Conservation (phyloP, 495 filamentous ascomycete species). For the Penicillium riverlandense region DNA sequence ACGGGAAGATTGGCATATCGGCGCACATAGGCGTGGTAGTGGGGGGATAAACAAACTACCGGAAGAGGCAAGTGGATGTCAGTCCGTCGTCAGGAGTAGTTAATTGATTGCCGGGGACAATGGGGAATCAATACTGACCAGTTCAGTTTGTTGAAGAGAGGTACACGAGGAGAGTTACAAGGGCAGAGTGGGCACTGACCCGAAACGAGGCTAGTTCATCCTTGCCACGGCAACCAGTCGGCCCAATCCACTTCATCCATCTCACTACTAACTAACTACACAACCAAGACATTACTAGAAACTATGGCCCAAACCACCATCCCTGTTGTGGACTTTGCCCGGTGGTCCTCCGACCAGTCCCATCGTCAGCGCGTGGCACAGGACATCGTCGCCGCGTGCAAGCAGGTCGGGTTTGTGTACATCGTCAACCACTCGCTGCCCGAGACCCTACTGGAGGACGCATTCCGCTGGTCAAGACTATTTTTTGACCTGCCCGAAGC, state of each 20-base stretch:
- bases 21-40: too few relatives aligned
- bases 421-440: slow-evolving; percentile 49
- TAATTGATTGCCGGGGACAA: too few relatives aligned
- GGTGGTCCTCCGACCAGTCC: slow-evolving; percentile 26
- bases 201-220: too few relatives aligned
- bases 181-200: background rate
- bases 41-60: slow-evolving; percentile 36
- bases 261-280: too few relatives aligned
- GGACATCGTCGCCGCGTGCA: slow-evolving; percentile 46
- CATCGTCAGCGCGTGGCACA: slow-evolving; percentile 35
- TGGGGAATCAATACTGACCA: too few relatives aligned
- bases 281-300: too few relatives aligned
- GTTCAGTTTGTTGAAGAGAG: too few relatives aligned
- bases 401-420: slow-evolving; percentile 52
- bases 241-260: slow-evolving; percentile 12
- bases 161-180: background rate
- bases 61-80: slow-evolving; percentile 21
- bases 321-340: slow-evolving; percentile 48
- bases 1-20: too few relatives aligned
- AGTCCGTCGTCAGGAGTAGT: background rate
- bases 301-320: slow-evolving; percentile 18
- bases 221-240: slow-evolving; percentile 31
- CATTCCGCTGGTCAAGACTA: slow-evolving; percentile 45
- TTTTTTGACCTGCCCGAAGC: slow-evolving; percentile 39
- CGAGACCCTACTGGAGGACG: slow-evolving; percentile 38